These are phyloP conservation scores for Raffaelea albimanens DNA, from an alignment of 2,329 filamentous ascomycete species.

Conservation along the genomic window DNA sequence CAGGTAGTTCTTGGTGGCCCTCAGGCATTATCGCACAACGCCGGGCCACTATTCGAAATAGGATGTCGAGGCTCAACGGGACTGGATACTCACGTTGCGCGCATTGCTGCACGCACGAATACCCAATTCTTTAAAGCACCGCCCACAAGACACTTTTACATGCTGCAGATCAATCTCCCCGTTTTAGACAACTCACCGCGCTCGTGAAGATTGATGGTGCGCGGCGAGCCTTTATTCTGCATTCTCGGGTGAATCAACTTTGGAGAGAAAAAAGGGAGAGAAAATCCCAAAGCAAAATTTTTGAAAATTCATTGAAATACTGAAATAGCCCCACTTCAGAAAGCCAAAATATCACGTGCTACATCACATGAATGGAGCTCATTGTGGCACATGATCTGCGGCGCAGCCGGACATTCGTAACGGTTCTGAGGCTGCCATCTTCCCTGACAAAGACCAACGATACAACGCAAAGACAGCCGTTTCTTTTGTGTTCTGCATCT, in stretches of 20 bases:
- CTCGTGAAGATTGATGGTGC: slow-evolving; percentile 14
- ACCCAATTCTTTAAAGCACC: slow-evolving; percentile 58
- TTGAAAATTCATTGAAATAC: not conserved
- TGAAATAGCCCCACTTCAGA: not conserved
- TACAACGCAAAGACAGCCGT: too few relatives aligned
- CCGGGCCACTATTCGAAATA: too few relatives aligned
- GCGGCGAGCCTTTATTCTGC: slow-evolving; percentile 46
- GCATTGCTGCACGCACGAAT: slow-evolving; percentile 31
- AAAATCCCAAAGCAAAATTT: slow-evolving; percentile 16
- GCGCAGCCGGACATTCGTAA: not conserved
- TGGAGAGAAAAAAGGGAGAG: slow-evolving; percentile 30
- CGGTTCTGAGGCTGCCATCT: not conserved
- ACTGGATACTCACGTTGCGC: slow-evolving; percentile 43
- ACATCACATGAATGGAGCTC: not conserved
- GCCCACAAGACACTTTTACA: slow-evolving; percentile 15
- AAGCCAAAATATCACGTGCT: not conserved
- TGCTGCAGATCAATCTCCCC: slow-evolving; percentile 40
- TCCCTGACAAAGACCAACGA: too few relatives aligned
- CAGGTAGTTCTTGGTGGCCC: too few relatives aligned
- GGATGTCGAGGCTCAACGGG: slow-evolving; percentile 55
- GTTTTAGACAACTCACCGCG: slow-evolving; percentile 46
- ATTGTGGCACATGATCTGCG: not conserved
- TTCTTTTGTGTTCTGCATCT: too few relatives aligned
- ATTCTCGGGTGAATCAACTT: slow-evolving; percentile 47
- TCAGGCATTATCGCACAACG: not conserved